Conservation (phyloP, 2,329 filamentous ascomycete genomes). For the Boeremia exigua region DNA sequence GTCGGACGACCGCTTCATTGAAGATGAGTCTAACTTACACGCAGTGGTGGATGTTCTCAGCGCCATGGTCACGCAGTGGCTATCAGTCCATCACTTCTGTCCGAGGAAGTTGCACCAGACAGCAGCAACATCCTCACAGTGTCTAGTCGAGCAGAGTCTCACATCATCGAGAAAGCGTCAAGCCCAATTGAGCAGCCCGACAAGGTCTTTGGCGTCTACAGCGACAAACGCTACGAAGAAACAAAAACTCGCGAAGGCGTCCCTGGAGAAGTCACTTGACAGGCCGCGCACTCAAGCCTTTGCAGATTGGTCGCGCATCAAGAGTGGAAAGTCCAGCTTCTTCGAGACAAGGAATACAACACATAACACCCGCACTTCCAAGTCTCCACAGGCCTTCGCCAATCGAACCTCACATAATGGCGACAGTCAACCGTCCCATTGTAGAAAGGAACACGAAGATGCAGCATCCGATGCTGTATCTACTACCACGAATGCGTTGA, state of each 20-base stretch:
- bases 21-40: constrained; percentile 52
- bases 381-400: background rate
- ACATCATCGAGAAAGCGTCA: background rate
- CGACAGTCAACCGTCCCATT: background rate
- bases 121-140: background rate
- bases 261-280: background rate
- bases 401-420: background rate
- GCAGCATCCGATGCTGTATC: background rate
- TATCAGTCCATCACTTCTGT: constrained; percentile 73
- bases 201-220: background rate
- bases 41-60: constrained; percentile 69
- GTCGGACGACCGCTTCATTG: constrained; percentile 30
- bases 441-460: background rate
- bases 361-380: background rate
- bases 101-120: constrained; percentile 50
- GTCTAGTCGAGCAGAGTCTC: background rate
- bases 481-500: background rate
- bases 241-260: constrained; percentile 17
- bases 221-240: constrained; percentile 24
- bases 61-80: constrained; percentile 74
- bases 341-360: constrained; percentile 24
- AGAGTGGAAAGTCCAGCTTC: constrained; percentile 47
- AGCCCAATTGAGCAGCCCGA: background rate
- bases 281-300: constrained; percentile 29
- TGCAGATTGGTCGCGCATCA: constrained; percentile 53